A percentile compares a stretch with the other conserved stretches of the same genome.
Conservation (phyloP, 768 basidiomycete species). For the Xerocomellus amylosporus region DNA sequence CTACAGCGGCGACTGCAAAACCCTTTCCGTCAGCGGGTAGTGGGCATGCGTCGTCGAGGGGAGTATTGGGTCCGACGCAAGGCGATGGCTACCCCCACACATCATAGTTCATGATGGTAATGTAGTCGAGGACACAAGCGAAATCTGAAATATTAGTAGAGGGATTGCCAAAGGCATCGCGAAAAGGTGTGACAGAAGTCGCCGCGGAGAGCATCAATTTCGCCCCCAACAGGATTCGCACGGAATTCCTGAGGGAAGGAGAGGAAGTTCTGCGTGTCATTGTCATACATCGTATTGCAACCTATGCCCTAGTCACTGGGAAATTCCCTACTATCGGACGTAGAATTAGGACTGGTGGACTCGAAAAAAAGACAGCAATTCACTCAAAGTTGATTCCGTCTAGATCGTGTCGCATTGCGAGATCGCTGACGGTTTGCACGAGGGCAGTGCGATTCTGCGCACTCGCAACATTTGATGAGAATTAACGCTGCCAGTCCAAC, state of each 20-base stretch:
- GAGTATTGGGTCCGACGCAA: conserved; percentile 69
- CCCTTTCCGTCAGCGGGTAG: conserved; percentile 57
- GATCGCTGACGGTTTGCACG: conserved; percentile 47
- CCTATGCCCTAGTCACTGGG: conserved; percentile 62
- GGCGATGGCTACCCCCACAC: conserved; percentile 48
- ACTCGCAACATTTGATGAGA: conserved; percentile 51
- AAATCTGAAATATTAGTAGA: conserved; percentile 67
- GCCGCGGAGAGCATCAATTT: conserved; percentile 70
- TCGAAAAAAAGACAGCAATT: background rate
- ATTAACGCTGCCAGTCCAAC: conserved; percentile 56
- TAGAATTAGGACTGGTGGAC: background rate
- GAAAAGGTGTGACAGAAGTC: conserved; percentile 61
- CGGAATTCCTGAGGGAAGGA: conserved; percentile 68
- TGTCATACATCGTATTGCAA: conserved; percentile 54
- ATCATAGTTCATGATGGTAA: conserved; percentile 65
- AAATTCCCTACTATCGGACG: conserved; percentile 41
- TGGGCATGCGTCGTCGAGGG: conserved; percentile 72
- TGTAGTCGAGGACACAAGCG: conserved; percentile 61
- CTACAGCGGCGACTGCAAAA: conserved; percentile 68
- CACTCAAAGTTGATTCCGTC: conserved; percentile 40
- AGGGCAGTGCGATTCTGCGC: conserved; percentile 57
- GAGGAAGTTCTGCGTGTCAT: conserved; percentile 75
- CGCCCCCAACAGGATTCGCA: conserved; percentile 36
- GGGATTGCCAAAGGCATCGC: conserved; percentile 55
- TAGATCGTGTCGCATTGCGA: conserved; percentile 41